Percentiles rank a stretch among this genome's conserved stretches.
These are phyloP conservation scores for Isabelozyma gotoi DNA, from an alignment of 805 yeast genomes.

Conservation along the genomic window DNA sequence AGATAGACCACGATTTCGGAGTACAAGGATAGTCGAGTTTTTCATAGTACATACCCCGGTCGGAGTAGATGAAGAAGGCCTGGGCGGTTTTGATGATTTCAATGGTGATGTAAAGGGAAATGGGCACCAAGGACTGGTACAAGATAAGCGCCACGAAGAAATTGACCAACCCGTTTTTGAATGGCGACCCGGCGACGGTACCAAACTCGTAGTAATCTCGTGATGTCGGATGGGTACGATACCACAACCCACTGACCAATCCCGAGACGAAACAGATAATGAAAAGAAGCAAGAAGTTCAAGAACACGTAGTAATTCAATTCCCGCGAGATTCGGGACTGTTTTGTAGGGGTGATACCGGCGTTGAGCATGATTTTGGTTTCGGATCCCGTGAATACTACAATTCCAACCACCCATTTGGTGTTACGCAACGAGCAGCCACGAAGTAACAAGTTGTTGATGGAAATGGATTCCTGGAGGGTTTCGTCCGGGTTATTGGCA, in stretches of 20 bases:
- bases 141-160: slow-evolving; percentile 76
- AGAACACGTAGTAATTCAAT: slow-evolving; percentile 64
- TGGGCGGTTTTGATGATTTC: slow-evolving; percentile 83
- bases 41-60: slow-evolving; percentile 67
- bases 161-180: slow-evolving; percentile 65
- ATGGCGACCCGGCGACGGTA: slow-evolving; percentile 64
- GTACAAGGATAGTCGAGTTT: slow-evolving; percentile 76
- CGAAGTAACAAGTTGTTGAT: slow-evolving; percentile 69
- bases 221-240: slow-evolving; percentile 46
- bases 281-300: slow-evolving; percentile 66
- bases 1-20: slow-evolving; percentile 82
- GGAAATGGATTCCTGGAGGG: slow-evolving; percentile 59
- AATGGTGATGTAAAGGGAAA: slow-evolving; percentile 76
- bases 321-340: slow-evolving; percentile 72
- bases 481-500: slow-evolving; percentile 6
- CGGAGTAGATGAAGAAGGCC: slow-evolving; percentile 77
- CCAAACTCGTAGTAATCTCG: slow-evolving; percentile 69
- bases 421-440: slow-evolving; percentile 77
- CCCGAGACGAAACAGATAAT: slow-evolving; percentile 69
- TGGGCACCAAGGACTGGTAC: slow-evolving; percentile 80
- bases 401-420: slow-evolving; percentile 79
- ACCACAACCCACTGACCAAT: slow-evolving; percentile 67
- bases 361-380: slow-evolving; percentile 77
- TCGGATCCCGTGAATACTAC: slow-evolving; percentile 78
- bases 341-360: slow-evolving; percentile 79